Evolutionary conservation across 1,284 basidiomycete genomes (phyloP), one percentile per base, ranked within the genome.

Genomic region (Phlebopus sp.): DNA sequence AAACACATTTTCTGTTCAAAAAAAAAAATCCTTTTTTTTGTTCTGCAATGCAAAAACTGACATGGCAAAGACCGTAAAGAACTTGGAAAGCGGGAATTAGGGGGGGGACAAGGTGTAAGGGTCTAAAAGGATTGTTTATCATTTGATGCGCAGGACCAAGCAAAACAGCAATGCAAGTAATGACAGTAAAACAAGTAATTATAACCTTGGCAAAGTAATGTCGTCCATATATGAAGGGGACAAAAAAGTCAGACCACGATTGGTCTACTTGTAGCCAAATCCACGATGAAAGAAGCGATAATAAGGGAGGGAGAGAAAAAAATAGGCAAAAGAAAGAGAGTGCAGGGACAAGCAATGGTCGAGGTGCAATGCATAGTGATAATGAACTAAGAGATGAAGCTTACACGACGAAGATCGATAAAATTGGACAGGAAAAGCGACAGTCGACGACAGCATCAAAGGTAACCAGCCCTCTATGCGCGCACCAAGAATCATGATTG

Each of bases 141-240:
- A 53, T 62, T 57, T 53, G 49, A 52, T 66, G 64, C 37, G 47
- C 27, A 29, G 27, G 19, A 40, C 50, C 49, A 50, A 52, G 51
- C 45, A 44, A 54, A 59, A 62, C 66, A 67, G 60, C 52, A 51
- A 64, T 66, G 63, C 51, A 68, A 55, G 56, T 59, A 56, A 50
- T 44, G 59, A 66, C 54, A 55, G 56, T 45, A 48, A 64, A 44
- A 49, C 48, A 49, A 54, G 47, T 36, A 53, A 62, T 66, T 62
- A 66, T 47, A 57, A 66, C 60, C 51, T 36, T 43, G 48, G 43
- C 50, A 58, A 44, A 42, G 51, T 47, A 53, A 59, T 42, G 38
- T 55, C 54, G 60, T 62, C 63, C 59, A 56, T 66, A 46, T 42
- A 47, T 55, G 48, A 50, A 45, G 9, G 10, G 27, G 27, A 29